phyloP scores from a whole-genome alignment of 2,329 filamentous ascomycete genomes.

The Lasiodiplodia sp. region DNA sequence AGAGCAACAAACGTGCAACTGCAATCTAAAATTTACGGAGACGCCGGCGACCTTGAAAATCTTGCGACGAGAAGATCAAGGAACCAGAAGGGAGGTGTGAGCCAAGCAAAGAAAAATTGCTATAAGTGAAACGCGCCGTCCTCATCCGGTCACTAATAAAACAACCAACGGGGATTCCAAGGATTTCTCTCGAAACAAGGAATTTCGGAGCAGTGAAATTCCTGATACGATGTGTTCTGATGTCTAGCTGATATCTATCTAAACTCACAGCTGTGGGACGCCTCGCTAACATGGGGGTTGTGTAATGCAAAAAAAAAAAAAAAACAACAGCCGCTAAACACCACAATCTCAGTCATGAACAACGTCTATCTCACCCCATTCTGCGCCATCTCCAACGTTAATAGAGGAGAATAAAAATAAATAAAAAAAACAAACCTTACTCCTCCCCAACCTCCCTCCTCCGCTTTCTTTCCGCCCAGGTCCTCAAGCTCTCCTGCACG shows the following conservation, averaged over 20 bases:
- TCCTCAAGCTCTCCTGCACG: constrained; percentile 44
- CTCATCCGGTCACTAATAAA: background rate
- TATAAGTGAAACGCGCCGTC: background rate
- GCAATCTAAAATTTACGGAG: background rate
- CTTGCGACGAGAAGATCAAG: background rate
- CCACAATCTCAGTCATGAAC: background rate
- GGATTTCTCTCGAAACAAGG: background rate
- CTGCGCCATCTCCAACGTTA: too few relatives aligned
- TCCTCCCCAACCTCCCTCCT: background rate
- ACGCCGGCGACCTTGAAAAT: background rate
- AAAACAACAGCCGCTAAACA: background rate
- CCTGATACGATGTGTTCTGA: background rate
- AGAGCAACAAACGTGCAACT: background rate
- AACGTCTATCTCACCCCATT: background rate
- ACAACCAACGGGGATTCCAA: background rate
- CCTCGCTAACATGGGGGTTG: background rate
- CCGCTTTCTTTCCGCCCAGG: constrained; percentile 3
- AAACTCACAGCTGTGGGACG: background rate
- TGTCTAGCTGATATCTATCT: background rate
- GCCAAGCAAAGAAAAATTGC: background rate
- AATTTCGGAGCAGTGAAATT: background rate
- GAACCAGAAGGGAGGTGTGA: background rate
- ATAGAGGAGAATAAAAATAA: background rate
- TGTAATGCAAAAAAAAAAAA: background rate
- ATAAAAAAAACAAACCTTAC: background rate